These are phyloP conservation scores for Phytophthora pisi DNA, from an alignment of 352 stramenopile genomes.

Conservation along the genomic window DNA sequence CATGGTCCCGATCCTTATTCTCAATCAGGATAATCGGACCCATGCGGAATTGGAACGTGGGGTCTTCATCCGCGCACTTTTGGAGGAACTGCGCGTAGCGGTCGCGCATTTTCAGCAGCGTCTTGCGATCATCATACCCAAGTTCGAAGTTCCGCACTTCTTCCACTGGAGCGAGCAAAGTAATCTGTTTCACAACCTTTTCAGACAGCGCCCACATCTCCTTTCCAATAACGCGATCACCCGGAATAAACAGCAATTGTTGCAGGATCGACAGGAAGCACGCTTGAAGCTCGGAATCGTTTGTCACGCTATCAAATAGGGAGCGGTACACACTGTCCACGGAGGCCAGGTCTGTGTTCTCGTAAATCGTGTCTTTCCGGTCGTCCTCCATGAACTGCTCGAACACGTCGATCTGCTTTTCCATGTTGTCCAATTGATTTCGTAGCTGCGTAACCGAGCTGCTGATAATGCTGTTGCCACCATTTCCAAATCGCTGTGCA, in stretches of 20 bases:
- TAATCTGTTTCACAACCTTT: slow-evolving; percentile 82
- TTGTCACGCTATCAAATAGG: slow-evolving; percentile 57
- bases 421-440: slow-evolving; percentile 87
- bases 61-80: slow-evolving; percentile 72
- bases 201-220: slow-evolving; percentile 87
- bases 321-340: slow-evolving; percentile 73
- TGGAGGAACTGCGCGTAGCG: slow-evolving; percentile 78
- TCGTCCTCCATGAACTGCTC: slow-evolving; percentile 90
- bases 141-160: slow-evolving; percentile 83
- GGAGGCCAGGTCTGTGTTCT: slow-evolving; percentile 75
- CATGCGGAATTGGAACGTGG: slow-evolving; percentile 69
- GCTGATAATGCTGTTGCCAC: slow-evolving; percentile 65
- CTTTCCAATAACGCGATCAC: slow-evolving; percentile 81
- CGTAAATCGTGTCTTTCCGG: slow-evolving; percentile 87
- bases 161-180: slow-evolving; percentile 74
- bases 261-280: slow-evolving; percentile 83
- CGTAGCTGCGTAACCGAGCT: slow-evolving; percentile 77
- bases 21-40: slow-evolving; percentile 80
- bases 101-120: slow-evolving; percentile 73
- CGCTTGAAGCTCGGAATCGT: slow-evolving; percentile 66
- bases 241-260: slow-evolving; percentile 87
- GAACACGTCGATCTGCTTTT: slow-evolving; percentile 90
- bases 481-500: slow-evolving; percentile 29
- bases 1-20: slow-evolving; percentile 64
- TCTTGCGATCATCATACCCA: slow-evolving; percentile 83